phyloP scores from a whole-genome alignment of 352 stramenopile genomes.

The Pythium inflatum region DNA sequence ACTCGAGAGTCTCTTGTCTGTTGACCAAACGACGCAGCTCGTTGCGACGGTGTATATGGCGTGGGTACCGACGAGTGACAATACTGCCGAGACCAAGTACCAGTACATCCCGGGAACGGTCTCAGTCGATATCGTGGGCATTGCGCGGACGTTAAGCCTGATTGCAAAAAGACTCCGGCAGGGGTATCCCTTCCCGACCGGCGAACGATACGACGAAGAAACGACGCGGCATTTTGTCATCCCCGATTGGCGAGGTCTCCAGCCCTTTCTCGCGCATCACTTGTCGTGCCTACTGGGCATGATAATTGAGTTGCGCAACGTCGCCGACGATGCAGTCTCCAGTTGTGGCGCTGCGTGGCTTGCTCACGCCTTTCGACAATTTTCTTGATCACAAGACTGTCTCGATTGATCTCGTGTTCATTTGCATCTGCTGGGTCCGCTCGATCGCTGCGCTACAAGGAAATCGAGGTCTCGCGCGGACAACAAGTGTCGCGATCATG shows the following conservation, averaged over 20 bases:
- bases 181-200: not conserved
- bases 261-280: not conserved
- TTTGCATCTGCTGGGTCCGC: slow-evolving; percentile 41
- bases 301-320: too few species aligned
- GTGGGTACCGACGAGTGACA: not conserved
- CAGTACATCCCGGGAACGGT: slow-evolving; percentile 3
- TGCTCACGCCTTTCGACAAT: slow-evolving; percentile 27
- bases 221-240: not conserved
- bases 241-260: not conserved
- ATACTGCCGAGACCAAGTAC: not conserved
- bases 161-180: not conserved
- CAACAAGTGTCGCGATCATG: too few species aligned
- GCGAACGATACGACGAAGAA: not conserved
- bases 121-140: not conserved
- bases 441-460: slow-evolving; percentile 35
- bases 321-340: too few species aligned
- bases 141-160: not conserved
- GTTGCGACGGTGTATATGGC: not conserved
- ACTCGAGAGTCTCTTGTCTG: not conserved
- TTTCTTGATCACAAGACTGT: slow-evolving; percentile 35
- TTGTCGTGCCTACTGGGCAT: too few species aligned
- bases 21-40: not conserved
- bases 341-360: too few species aligned
- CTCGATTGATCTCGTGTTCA: slow-evolving; percentile 37
- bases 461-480: too few species aligned